Percentiles rank a stretch among this genome's conserved stretches.
Evolutionary conservation across 2,329 filamentous ascomycete species (phyloP).

Genomic region (Trematosphaeria pertusa): DNA sequence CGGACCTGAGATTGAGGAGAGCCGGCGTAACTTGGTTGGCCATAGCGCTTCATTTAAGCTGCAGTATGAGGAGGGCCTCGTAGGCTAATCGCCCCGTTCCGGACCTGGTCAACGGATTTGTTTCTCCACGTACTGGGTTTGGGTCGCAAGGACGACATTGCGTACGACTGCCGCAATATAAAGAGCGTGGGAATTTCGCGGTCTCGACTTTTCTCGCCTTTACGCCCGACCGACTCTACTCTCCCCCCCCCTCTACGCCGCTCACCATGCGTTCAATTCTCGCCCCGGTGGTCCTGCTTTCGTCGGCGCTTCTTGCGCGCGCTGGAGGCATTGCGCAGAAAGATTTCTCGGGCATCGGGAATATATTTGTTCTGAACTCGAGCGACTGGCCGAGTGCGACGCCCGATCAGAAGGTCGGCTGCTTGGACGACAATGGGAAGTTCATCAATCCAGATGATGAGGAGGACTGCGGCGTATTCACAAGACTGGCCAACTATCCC

Average conservation of each 20-base stretch:
- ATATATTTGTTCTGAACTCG: conserved; percentile 39
- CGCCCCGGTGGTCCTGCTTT: conserved; percentile 13
- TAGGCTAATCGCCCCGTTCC: background rate
- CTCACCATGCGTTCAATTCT: conserved; percentile 17
- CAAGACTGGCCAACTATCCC: conserved; percentile 27
- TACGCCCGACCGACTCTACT: background rate
- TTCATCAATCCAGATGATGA: conserved; percentile 20
- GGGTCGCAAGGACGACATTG: background rate
- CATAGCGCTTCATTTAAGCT: background rate
- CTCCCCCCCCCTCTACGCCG: background rate
- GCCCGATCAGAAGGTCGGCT: conserved; percentile 35
- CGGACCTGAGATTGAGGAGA: background rate
- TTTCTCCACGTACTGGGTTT: background rate
- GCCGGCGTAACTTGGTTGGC: background rate
- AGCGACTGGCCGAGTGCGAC: conserved; percentile 32
- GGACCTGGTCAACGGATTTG: background rate
- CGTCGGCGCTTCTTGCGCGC: conserved; percentile 15
- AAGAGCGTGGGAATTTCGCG: background rate
- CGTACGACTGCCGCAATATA: conserved; percentile 1
- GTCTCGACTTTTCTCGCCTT: background rate
- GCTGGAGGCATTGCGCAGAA: conserved; percentile 26
- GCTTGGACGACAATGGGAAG: conserved; percentile 31
- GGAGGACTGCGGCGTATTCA: conserved; percentile 35
- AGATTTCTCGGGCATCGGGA: conserved; percentile 39
- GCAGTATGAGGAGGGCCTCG: background rate